These are phyloP conservation scores for Ricinus communis DNA, from an alignment of 345 rosid species.

Conservation along the genomic window DNA sequence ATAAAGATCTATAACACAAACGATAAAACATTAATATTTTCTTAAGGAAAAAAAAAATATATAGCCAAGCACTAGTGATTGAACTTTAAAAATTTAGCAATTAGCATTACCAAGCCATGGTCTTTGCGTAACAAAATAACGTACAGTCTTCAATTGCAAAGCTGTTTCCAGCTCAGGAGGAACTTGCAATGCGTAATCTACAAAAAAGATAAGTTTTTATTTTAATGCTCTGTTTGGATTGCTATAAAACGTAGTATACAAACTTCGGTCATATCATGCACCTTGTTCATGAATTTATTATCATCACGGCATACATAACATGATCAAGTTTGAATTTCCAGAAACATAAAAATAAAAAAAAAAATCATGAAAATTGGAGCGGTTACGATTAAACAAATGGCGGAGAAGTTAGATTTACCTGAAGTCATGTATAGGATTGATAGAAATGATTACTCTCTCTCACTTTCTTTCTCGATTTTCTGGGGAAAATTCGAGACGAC, in stretches of 20 bases:
- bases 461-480: neutral
- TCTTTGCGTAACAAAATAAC: slow-evolving; percentile 63
- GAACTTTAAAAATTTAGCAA: no score
- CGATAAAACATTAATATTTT: neutral
- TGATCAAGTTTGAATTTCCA: neutral
- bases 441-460: neutral
- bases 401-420: slow-evolving; percentile 9
- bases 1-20: slow-evolving; percentile 66
- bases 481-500: neutral
- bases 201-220: neutral
- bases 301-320: no score
- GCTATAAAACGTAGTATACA: neutral
- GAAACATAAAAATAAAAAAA: neutral
- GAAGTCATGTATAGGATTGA: slow-evolving; percentile 12
- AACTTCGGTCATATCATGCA: no score
- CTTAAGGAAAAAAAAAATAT: neutral
- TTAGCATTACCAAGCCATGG: slow-evolving; percentile 83
- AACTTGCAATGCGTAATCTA: slow-evolving; percentile 53
- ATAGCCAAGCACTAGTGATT: neutral
- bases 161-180: slow-evolving; percentile 84
- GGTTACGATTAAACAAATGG: neutral
- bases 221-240: neutral
- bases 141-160: slow-evolving; percentile 67
- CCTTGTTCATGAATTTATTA: neutral
- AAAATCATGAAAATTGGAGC: neutral